Percentiles rank a stretch among this genome's conserved stretches.
Conservation (phyloP, 441 rosid species). For the Raphanus hybrid region DNA sequence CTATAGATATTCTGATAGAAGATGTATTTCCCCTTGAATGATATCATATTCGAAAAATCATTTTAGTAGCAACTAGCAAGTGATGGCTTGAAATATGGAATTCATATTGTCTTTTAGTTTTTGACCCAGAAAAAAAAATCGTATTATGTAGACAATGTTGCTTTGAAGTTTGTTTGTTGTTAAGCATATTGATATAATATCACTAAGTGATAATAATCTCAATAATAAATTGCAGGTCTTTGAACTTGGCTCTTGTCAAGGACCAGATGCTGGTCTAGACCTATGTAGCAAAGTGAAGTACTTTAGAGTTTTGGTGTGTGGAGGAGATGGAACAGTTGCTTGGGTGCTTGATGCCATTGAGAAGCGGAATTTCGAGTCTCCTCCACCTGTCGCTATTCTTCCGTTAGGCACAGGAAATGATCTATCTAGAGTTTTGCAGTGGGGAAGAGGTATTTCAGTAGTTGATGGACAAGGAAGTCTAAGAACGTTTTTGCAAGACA, state of each 20-base stretch:
- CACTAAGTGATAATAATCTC: neutral
- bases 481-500: slow-evolving; percentile 60
- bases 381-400: slow-evolving; percentile 76
- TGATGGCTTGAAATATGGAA: slow-evolving; percentile 4
- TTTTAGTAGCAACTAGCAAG: slow-evolving; percentile 10
- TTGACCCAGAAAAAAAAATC: neutral
- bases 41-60: neutral
- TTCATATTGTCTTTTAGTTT: neutral
- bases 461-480: slow-evolving; percentile 65
- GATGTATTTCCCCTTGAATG: too few species aligned
- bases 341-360: slow-evolving; percentile 79
- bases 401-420: slow-evolving; percentile 85
- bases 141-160: neutral
- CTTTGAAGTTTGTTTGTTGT: slow-evolving; percentile 3
- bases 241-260: slow-evolving; percentile 63
- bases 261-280: slow-evolving; percentile 72
- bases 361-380: slow-evolving; percentile 61
- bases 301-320: slow-evolving; percentile 74
- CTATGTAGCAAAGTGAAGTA: slow-evolving; percentile 57
- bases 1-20: neutral
- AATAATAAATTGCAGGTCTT: slow-evolving; percentile 49
- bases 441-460: slow-evolving; percentile 70
- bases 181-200: neutral
- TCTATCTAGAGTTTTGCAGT: slow-evolving; percentile 67
- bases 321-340: slow-evolving; percentile 81